Percentiles rank a stretch among this genome's conserved stretches.
phyloP scores from a whole-genome alignment of 2,329 filamentous ascomycete species.

The Trichoderma guizhouense region DNA sequence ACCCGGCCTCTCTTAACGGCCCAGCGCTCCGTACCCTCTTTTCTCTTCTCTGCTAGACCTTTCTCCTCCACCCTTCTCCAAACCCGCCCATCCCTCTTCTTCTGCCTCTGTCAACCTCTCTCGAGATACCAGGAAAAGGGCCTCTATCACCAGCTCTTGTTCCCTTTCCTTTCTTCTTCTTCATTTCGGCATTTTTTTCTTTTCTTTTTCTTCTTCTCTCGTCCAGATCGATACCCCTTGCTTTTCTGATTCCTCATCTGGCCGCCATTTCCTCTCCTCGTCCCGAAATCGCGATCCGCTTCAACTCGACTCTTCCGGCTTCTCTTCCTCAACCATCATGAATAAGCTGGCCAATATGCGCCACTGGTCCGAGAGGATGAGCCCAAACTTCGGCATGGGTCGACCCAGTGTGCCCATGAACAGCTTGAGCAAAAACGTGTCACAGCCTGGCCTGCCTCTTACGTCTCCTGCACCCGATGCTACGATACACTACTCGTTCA shows the following conservation, averaged over 20 bases:
- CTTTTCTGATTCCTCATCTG: constrained; percentile 24
- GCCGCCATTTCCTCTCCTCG: constrained; percentile 24
- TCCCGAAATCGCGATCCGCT: constrained; percentile 8
- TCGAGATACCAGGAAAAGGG: constrained; percentile 20
- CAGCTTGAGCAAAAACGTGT: constrained; percentile 53
- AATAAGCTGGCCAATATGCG: constrained; percentile 70
- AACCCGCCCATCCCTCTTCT: constrained; percentile 19
- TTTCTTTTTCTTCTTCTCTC: constrained; percentile 16
- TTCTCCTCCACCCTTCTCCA: constrained; percentile 17
- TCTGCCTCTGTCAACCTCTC: constrained; percentile 2
- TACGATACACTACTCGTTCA: constrained; percentile 91
- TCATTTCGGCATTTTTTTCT: constrained; percentile 24
- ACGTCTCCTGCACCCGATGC: constrained; percentile 69
- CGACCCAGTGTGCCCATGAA: constrained; percentile 56
- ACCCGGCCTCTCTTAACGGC: constrained; percentile 26
- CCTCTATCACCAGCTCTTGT: constrained; percentile 20
- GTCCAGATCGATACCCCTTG: constrained; percentile 26
- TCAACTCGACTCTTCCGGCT: background rate
- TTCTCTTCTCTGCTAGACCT: constrained; percentile 20
- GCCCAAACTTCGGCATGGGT: constrained; percentile 64
- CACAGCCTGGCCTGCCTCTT: constrained; percentile 52
- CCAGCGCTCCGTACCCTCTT: background rate
- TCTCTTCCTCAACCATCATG: constrained; percentile 46
- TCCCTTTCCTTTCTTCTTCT: constrained; percentile 23
- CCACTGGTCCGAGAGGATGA: constrained; percentile 69